Percentiles rank a stretch among this genome's conserved stretches.
These are phyloP conservation scores for Colletotrichum orchidophilum DNA, from an alignment of 2,329 filamentous ascomycete genomes.

Conservation along the genomic window DNA sequence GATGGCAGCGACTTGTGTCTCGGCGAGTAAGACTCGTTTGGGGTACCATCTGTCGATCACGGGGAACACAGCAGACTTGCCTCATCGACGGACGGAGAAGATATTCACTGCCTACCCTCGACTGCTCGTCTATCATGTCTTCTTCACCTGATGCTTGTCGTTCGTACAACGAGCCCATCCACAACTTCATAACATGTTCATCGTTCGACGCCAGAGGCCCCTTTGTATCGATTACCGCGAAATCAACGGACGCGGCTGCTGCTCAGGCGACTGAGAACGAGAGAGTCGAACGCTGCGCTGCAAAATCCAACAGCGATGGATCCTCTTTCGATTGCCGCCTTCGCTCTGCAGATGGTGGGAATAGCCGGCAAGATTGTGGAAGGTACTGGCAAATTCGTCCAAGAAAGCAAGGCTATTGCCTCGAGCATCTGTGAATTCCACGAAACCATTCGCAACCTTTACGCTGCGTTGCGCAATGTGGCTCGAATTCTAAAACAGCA, in stretches of 20 bases:
- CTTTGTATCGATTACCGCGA: not conserved
- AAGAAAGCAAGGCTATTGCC: constrained; percentile 32
- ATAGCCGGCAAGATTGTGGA: constrained; percentile 35
- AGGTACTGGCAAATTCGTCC: constrained; percentile 37
- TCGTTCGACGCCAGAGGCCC: not conserved
- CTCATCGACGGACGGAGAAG: not conserved
- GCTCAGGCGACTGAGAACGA: not conserved
- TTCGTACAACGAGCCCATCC: not conserved
- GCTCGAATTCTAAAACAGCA: constrained; percentile 33
- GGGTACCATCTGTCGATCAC: constrained; percentile 6
- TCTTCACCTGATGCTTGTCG: not conserved
- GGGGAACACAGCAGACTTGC: not conserved
- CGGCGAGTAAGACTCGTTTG: not conserved
- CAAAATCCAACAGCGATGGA: constrained; percentile 33
- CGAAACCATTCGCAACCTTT: constrained; percentile 37
- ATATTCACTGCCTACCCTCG: not conserved
- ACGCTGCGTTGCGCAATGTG: constrained; percentile 33
- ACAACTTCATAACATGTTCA: constrained; percentile 5
- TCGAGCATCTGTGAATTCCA: constrained; percentile 37
- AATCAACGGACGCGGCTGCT: not conserved
- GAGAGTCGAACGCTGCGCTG: too few species aligned
- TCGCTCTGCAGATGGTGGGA: constrained; percentile 34
- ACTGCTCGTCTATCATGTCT: not conserved
- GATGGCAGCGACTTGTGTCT: not conserved
- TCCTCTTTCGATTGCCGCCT: constrained; percentile 35